phyloP scores from a whole-genome alignment of 1,284 basidiomycete genomes.

The Microbotryomycetes sp. region DNA sequence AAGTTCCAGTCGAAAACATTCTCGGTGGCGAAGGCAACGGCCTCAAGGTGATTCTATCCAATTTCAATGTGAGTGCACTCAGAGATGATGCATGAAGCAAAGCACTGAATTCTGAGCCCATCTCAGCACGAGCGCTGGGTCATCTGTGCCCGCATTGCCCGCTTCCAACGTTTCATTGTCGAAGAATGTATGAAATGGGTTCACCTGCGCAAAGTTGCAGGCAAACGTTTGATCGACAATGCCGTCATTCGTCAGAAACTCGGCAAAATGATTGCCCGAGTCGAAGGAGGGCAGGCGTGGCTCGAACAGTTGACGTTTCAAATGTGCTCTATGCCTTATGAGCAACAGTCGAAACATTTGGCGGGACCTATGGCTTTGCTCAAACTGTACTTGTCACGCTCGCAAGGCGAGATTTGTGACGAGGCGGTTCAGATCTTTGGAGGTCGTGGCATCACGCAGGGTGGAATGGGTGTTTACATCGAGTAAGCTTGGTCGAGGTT shows the following conservation, averaged over 20 bases:
- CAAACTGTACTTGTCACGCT: constrained; percentile 28
- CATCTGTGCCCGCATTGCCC: constrained; percentile 37
- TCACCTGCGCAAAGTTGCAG: constrained; percentile 20
- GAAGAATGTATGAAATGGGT: constrained; percentile 14
- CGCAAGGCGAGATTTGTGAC: constrained; percentile 25
- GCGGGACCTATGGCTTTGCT: constrained; percentile 34
- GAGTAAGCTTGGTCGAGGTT: neutral
- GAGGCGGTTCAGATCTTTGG: constrained; percentile 19
- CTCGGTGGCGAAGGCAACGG: constrained; percentile 44
- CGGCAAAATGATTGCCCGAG: constrained; percentile 35
- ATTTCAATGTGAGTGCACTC: constrained; percentile 13
- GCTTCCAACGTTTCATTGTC: constrained; percentile 6
- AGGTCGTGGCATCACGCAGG: neutral
- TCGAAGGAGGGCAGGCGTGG: constrained; percentile 22
- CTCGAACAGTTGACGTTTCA: constrained; percentile 23
- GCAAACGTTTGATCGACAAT: constrained; percentile 40
- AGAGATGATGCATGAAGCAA: neutral
- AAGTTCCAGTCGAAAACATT: constrained; percentile 43
- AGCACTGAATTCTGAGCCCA: constrained; percentile 13
- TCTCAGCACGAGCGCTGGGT: constrained; percentile 42
- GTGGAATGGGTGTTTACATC: neutral
- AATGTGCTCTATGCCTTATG: constrained; percentile 34
- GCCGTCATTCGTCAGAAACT: constrained; percentile 40
- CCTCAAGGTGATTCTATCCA: constrained; percentile 35
- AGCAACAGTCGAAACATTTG: constrained; percentile 32